Conservation (phyloP, 768 basidiomycete genomes). For the Serendipita vermifera region DNA sequence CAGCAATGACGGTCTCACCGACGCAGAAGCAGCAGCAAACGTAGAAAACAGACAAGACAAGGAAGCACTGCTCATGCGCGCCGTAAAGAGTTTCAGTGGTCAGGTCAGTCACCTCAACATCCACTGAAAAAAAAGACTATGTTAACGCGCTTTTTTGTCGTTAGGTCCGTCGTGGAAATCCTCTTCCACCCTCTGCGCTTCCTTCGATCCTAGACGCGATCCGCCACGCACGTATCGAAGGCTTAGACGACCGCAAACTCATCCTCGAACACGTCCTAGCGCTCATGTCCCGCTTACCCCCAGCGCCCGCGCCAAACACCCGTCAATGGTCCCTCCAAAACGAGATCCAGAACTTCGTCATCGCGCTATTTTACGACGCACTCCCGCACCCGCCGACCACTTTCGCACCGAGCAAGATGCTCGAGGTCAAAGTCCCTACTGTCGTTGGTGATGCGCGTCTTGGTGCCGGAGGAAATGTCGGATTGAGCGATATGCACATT, state of each 20-base stretch:
- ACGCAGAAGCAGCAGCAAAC: neutral
- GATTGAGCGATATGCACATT: neutral
- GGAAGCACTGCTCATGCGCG: neutral
- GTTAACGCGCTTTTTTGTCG: neutral
- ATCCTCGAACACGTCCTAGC: constrained; percentile 45
- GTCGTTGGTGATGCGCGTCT: neutral
- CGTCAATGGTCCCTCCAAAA: too few species aligned
- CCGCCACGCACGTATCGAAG: neutral
- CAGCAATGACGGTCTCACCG: neutral
- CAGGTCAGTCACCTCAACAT: neutral
- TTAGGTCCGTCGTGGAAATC: constrained; percentile 5
- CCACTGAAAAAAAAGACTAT: neutral
- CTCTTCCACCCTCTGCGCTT: constrained; percentile 3
- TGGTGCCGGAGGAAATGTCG: neutral
- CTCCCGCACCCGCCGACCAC: constrained; percentile 59
- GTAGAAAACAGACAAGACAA: neutral
- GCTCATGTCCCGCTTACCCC: constrained; percentile 42
- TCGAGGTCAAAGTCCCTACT: constrained; percentile 9
- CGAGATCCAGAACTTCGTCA: constrained; percentile 37
- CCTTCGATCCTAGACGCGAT: constrained; percentile 8
- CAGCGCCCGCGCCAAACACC: too few species aligned
- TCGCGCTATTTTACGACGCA: constrained; percentile 60
- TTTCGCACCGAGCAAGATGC: constrained; percentile 29
- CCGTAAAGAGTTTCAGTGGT: neutral
- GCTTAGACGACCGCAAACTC: constrained; percentile 2